phyloP scores from a whole-genome alignment of 2,329 filamentous ascomycete species.

The Arthrinium puccinioides region DNA sequence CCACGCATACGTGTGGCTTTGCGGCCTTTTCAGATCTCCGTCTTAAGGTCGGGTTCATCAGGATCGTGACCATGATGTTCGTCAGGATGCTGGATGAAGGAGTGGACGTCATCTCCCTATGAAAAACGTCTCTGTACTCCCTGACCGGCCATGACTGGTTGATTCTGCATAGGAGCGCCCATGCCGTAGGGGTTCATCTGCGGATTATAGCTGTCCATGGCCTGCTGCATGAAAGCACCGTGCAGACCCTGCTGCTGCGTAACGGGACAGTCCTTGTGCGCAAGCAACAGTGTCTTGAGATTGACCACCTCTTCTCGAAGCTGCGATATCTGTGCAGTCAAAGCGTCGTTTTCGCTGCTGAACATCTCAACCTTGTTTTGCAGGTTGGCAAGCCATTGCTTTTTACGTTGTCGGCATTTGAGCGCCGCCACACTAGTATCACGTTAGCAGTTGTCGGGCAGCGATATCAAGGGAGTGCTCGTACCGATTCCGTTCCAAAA shows the following conservation, averaged over 20 bases:
- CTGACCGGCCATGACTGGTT: conserved; percentile 50
- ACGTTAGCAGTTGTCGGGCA: conserved; percentile 12
- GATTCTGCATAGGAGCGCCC: conserved; percentile 42
- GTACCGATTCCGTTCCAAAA: conserved; percentile 91
- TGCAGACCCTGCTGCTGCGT: conserved; percentile 77
- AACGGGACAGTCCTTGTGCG: conserved; percentile 93
- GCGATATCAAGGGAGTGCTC: conserved; percentile 14
- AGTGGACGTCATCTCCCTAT: conserved; percentile 28
- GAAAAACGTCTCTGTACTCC: conserved; percentile 49
- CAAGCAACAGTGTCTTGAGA: conserved; percentile 83
- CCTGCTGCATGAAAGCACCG: conserved; percentile 47
- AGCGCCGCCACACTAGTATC: conserved; percentile 75
- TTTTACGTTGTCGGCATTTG: conserved; percentile 96
- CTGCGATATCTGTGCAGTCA: conserved; percentile 76
- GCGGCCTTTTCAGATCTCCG: too few species aligned
- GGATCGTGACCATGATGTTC: too few species aligned
- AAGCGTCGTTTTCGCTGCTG: conserved; percentile 81
- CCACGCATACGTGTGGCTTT: too few species aligned
- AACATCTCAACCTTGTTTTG: conserved; percentile 93
- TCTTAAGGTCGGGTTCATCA: too few species aligned
- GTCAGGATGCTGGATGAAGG: conserved; percentile 7
- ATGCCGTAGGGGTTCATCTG: conserved; percentile 56
- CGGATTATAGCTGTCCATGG: conserved; percentile 45
- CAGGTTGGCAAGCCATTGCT: conserved; percentile 94
- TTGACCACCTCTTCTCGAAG: conserved; percentile 91